A percentile compares a stretch with the other conserved stretches of the same genome.
Conservation (phyloP, 768 basidiomycete species). For the Lactarius hengduanensis region DNA sequence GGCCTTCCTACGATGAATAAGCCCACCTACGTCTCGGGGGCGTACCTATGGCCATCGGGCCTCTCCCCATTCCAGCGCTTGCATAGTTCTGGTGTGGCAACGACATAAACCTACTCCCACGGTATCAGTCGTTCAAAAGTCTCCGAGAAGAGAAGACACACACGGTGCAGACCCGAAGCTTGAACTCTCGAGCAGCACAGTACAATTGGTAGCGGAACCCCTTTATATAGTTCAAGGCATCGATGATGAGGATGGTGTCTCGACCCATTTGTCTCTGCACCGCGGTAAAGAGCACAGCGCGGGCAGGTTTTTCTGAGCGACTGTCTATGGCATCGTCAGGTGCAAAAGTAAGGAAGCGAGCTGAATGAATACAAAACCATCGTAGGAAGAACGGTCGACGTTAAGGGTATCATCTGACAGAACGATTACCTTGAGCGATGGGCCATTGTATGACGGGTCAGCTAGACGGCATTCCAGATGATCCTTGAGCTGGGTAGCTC, state of each 20-base stretch:
- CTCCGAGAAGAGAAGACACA: constrained; percentile 33
- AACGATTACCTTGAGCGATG: constrained; percentile 44
- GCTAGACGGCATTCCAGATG: constrained; percentile 55
- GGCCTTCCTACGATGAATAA: neutral
- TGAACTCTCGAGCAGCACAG: constrained; percentile 88
- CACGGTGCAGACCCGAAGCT: constrained; percentile 85
- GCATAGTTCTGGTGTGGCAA: constrained; percentile 72
- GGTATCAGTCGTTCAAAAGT: constrained; percentile 12
- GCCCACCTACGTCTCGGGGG: constrained; percentile 61
- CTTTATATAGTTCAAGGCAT: constrained; percentile 96
- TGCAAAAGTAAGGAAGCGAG: neutral
- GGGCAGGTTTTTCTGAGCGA: constrained; percentile 82
- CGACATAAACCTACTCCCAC: constrained; percentile 64
- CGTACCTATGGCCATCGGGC: constrained; percentile 51
- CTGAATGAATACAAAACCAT: constrained; percentile 49
- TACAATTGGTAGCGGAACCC: constrained; percentile 98
- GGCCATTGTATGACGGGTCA: constrained; percentile 53
- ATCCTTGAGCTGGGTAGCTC: constrained; percentile 61
- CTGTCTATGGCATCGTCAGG: constrained; percentile 49
- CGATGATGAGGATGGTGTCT: constrained; percentile 83
- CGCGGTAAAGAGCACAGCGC: constrained; percentile 79
- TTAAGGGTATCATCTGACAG: constrained; percentile 75
- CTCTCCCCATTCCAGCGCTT: constrained; percentile 68
- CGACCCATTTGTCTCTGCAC: constrained; percentile 69
- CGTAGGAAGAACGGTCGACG: constrained; percentile 64